A percentile compares a stretch with the other conserved stretches of the same genome.
Conservation (phyloP, 108 stramenopile species). For the Skeletonema potamos region DNA sequence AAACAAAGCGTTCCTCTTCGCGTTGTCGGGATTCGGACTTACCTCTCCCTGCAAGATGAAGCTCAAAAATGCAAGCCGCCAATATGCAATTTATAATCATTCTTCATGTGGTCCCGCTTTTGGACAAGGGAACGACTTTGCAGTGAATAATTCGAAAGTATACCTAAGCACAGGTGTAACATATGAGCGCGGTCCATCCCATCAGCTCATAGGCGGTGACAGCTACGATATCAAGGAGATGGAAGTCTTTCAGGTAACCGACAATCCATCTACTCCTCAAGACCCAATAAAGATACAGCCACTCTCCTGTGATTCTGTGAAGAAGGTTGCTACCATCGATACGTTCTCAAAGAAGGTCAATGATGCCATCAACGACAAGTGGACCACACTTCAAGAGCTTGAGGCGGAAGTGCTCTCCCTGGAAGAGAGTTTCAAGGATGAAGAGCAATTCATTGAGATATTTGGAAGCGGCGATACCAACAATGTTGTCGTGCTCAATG, state of each 20-base stretch:
- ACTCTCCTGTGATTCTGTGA: background rate
- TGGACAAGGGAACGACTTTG: background rate
- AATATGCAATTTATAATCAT: background rate
- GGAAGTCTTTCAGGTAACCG: background rate
- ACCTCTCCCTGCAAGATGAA: constrained; percentile 5
- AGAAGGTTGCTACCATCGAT: background rate
- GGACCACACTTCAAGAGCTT: background rate
- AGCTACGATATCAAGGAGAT: constrained; percentile 1
- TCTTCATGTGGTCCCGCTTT: constrained; percentile 6
- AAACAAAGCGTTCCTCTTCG: constrained; percentile 12
- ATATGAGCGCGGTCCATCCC: background rate
- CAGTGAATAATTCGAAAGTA: background rate
- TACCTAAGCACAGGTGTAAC: background rate
- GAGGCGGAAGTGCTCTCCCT: constrained; percentile 3
- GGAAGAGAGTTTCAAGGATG: constrained; percentile 25
- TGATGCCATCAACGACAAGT: constrained; percentile 13
- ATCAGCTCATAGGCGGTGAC: background rate
- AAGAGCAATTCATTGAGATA: constrained; percentile 6
- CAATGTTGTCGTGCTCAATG: constrained; percentile 13
- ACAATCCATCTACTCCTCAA: background rate
- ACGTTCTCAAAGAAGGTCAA: constrained; percentile 6
- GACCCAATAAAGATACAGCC: background rate
- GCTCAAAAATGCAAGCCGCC: background rate
- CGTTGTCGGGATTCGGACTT: background rate
- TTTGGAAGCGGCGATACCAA: constrained; percentile 3